Conservation (phyloP, 2,329 filamentous ascomycete species). For the Cadophora gregata region DNA sequence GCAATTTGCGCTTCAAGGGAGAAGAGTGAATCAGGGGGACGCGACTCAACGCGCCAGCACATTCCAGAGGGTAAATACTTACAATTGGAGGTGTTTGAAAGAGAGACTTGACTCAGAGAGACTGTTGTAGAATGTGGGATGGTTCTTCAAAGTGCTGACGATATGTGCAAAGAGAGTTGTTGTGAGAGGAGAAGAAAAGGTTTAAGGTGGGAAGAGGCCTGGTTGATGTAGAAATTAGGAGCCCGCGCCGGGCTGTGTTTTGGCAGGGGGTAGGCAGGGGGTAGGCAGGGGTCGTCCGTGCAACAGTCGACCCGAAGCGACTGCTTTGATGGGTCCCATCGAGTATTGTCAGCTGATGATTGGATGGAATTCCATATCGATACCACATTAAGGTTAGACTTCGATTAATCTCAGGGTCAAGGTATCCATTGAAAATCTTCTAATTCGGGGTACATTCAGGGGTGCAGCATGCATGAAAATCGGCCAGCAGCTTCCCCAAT, state of each 20-base stretch:
- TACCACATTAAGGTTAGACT: conserved; percentile 5
- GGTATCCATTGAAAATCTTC: conserved; percentile 1
- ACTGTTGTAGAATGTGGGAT: conserved; percentile 12
- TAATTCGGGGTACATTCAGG: conserved; percentile 9
- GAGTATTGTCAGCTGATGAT: not conserved
- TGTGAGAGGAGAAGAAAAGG: conserved; percentile 6
- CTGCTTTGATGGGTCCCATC: not conserved
- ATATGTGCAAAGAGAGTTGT: not conserved
- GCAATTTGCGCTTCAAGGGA: not conserved
- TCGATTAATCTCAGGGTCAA: not conserved
- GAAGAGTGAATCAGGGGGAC: conserved; percentile 10
- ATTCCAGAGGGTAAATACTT: conserved; percentile 11
- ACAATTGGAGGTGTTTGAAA: conserved; percentile 16
- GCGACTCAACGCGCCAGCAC: conserved; percentile 24
- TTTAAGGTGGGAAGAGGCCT: conserved; percentile 8
- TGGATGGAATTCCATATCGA: not conserved
- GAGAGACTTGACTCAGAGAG: conserved; percentile 13
- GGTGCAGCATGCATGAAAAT: conserved; percentile 8
- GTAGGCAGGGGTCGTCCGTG: conserved; percentile 17
- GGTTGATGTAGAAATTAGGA: conserved; percentile 25
- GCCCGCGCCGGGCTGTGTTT: conserved; percentile 19
- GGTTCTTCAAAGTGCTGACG: conserved; percentile 8
- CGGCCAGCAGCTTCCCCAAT: conserved; percentile 3
- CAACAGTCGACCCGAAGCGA: conserved; percentile 4
- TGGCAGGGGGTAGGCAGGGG: conserved; percentile 1